These are phyloP conservation scores for Phenoliferia sp. DNA, from an alignment of 1,284 basidiomycete species.

Conservation along the genomic window DNA sequence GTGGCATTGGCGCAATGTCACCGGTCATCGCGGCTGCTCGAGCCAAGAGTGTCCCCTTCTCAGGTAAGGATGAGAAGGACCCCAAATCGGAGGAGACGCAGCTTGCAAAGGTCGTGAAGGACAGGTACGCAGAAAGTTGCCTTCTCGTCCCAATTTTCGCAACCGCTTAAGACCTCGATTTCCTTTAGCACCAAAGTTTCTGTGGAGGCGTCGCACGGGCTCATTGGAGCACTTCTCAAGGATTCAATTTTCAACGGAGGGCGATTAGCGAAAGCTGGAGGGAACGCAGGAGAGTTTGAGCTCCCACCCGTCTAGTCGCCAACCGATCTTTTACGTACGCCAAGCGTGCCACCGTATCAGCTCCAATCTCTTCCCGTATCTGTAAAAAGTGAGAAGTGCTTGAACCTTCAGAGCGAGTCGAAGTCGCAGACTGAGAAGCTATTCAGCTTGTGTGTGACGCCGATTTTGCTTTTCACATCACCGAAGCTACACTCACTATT, in stretches of 20 bases:
- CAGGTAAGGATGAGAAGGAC: not conserved
- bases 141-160: not conserved
- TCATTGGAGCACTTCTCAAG: slow-evolving; percentile 31
- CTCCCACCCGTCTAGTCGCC: slow-evolving; percentile 23
- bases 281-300: not conserved
- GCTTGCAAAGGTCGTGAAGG: slow-evolving; percentile 24
- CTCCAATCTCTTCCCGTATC: too few relatives aligned
- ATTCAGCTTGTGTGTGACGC: too few relatives aligned
- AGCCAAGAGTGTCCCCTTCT: not conserved
- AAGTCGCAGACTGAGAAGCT: too few relatives aligned
- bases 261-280: slow-evolving; percentile 2
- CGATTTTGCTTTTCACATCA: too few relatives aligned
- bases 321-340: too few relatives aligned
- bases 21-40: slow-evolving; percentile 28
- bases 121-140: slow-evolving; percentile 17
- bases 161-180: not conserved
- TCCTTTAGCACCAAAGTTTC: slow-evolving; percentile 20
- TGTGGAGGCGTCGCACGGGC: slow-evolving; percentile 21
- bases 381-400: too few relatives aligned
- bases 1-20: slow-evolving; percentile 24
- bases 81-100: slow-evolving; percentile 18
- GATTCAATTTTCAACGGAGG: slow-evolving; percentile 31
- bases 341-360: too few relatives aligned
- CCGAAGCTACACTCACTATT: too few relatives aligned
- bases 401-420: too few relatives aligned